Conservation (phyloP, 352 stramenopile genomes). For the Lagenidium giganteum region DNA sequence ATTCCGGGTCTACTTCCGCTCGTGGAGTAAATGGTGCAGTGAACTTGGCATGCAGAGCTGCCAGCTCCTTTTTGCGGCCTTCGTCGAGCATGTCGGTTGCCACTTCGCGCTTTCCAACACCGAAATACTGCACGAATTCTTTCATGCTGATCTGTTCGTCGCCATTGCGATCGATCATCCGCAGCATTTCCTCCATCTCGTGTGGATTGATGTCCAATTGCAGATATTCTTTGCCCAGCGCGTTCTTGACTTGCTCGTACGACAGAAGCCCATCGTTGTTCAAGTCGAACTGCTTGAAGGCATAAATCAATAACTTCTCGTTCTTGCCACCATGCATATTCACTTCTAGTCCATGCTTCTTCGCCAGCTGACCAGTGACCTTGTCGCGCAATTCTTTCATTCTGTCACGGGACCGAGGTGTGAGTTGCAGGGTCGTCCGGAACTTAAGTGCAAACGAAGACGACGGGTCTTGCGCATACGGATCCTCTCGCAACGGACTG, state of each 20-base stretch:
- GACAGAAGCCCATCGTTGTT: slow-evolving; percentile 55
- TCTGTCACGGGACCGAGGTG: slow-evolving; percentile 31
- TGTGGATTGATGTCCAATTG: slow-evolving; percentile 28
- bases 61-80: slow-evolving; percentile 36
- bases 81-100: slow-evolving; percentile 41
- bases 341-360: slow-evolving; percentile 33
- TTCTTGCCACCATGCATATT: slow-evolving; percentile 44
- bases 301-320: slow-evolving; percentile 42
- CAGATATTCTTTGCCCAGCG: slow-evolving; percentile 42
- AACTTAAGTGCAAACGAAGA: slow-evolving; percentile 44
- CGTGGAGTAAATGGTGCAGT: slow-evolving; percentile 34
- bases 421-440: slow-evolving; percentile 34
- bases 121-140: slow-evolving; percentile 66
- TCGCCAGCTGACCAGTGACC: slow-evolving; percentile 32
- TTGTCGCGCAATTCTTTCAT: slow-evolving; percentile 46
- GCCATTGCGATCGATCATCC: slow-evolving; percentile 47
- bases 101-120: slow-evolving; percentile 28
- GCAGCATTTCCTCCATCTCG: slow-evolving; percentile 53
- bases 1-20: slow-evolving; percentile 27
- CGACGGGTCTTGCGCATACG: slow-evolving; percentile 23
- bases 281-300: slow-evolving; percentile 54
- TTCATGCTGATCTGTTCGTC: slow-evolving; percentile 54
- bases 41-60: slow-evolving; percentile 31
- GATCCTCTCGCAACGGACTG: slow-evolving; percentile 16
- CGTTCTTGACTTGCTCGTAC: slow-evolving; percentile 41